Base-by-base conservation (phyloP, 177 flowering plant species). In the Telopea speciosissima region DNA sequence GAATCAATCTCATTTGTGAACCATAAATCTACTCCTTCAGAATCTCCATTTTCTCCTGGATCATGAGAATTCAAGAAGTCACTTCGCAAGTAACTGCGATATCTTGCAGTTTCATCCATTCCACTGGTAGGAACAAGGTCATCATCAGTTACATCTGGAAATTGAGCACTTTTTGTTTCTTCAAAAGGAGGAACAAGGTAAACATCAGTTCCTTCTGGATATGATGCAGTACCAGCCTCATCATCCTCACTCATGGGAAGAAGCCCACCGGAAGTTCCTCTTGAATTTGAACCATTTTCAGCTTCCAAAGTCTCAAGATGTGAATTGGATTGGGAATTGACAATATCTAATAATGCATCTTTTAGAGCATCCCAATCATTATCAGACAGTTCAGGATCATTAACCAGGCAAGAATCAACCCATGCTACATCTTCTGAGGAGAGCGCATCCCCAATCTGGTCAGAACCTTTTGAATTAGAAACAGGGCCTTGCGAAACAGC, bases 331-430 rank as follows among this genome's bases (percentile, higher is more conserved):
- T 78, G 75, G 19, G 75, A 31, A 72, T 26, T 70, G 23, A 84
- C 63, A 59, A 85, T 72, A 25, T 85, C 85, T 33, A 79, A 45
- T 31, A 87, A 79, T 24, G 83, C 86, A 71, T 84, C 88, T 79
- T 77, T 83, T 54, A 89, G 13, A 66, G 79, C 74, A 76, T 72
- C 54, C 89, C 86, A 88, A 63, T 67, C 66, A 71, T 19, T 42
- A 5, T 80, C 81, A 2, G 70, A 72, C 26, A 73, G 25, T 22
- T 82, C 90, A 45, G 82, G 52, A 71, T 79, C 85, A 65, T 73
- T 73, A 42, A 79, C 71, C 65, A 89, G 74, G 79, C 89, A 88
- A 59, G 95, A 89, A 77, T 88, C 87, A 11, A 78, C 85, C 95
- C 92, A 89, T 24, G 86, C 85, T 62, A 68, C 45, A 44, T 87